These are phyloP conservation scores for Gentiana straminea DNA, from an alignment of 257 asterid genomes.

Conservation along the genomic window DNA sequence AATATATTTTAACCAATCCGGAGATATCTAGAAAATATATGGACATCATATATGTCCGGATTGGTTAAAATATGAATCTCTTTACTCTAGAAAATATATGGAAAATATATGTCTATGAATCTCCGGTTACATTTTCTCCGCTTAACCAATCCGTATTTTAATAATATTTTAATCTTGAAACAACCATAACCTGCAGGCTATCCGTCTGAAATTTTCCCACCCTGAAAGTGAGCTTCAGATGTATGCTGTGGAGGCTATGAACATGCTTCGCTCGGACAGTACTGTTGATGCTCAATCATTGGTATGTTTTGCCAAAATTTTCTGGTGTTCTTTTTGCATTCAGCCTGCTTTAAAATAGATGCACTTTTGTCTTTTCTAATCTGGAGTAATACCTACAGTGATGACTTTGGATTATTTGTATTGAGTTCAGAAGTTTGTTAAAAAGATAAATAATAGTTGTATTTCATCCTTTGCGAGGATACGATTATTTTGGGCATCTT, in stretches of 20 bases:
- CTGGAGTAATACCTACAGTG: too few relatives aligned
- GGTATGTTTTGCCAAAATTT: constrained; percentile 35
- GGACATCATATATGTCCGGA: too few relatives aligned
- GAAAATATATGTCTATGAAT: too few relatives aligned
- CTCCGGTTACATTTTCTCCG: neutral
- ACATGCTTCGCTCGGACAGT: constrained; percentile 73
- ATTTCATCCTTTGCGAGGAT: too few relatives aligned
- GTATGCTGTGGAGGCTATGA: constrained; percentile 60
- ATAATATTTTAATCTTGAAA: constrained; percentile 4
- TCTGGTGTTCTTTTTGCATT: constrained; percentile 7
- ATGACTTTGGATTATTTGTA: too few relatives aligned
- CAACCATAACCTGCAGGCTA: constrained; percentile 51
- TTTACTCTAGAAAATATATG: too few relatives aligned
- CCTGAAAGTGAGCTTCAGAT: constrained; percentile 88
- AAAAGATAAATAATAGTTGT: too few relatives aligned
- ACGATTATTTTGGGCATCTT: too few relatives aligned
- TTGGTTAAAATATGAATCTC: too few relatives aligned
- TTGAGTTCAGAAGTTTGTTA: neutral
- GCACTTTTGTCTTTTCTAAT: too few relatives aligned
- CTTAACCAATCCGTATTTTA: neutral
- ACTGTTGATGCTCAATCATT: constrained; percentile 82
- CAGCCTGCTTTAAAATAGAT: neutral
- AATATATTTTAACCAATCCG: too few relatives aligned
- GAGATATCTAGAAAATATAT: too few relatives aligned
- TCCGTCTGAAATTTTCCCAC: constrained; percentile 68